Evolutionary conservation across 768 basidiomycete genomes (phyloP), one percentile per base, ranked within the genome.

Genomic region (Phanerochaete carnosa): DNA sequence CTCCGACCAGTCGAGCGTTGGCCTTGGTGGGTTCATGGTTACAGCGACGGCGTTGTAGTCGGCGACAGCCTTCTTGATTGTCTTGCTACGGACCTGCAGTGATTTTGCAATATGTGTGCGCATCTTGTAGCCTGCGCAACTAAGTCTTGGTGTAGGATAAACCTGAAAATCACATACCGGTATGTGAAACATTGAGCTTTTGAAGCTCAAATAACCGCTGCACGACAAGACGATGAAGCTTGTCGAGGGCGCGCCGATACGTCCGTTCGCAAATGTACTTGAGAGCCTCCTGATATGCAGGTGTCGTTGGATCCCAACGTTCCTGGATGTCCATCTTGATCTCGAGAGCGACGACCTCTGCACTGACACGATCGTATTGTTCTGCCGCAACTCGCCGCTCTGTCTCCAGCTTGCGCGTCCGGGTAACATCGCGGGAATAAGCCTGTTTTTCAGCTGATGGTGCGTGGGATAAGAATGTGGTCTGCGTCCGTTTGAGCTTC

Each of bases 141-240:
- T 35, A 35, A 35, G 8, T 7, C 33, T 15, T 15, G 16, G 33
- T 7, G 33, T 7, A 7, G 33, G 15, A 15, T 7, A 15, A 35
- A 35, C 28, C 47, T 45, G 16, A 26, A n/a, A 32, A 16, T n/a
- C 29, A 65, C 68, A 26, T 59, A 76, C 76, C 77, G 22, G 71
- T 77, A 3, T 66, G 59, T 15, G 72, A 65, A 13, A 77, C 62
- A 63, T 77, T 77, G 25, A 76, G 57, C 61, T 74, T 74, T 25
- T 74, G 73, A 3, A 79, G 67, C 62, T 79, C 74, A 62, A 79
- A 76, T 1, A 79, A 61, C 2, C 68, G 65, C 59, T 74, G 72
- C 0, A 76, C 60, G 3, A 74, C 72, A 9, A 79, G 71, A 26
- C 62, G 47, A 54, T 77, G 72, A 0, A 79, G 62, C 19, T 68